Percentiles rank a stretch among this genome's conserved stretches.
phyloP scores from a whole-genome alignment of 1,284 basidiomycete species.

The Farysia itapuensis region DNA sequence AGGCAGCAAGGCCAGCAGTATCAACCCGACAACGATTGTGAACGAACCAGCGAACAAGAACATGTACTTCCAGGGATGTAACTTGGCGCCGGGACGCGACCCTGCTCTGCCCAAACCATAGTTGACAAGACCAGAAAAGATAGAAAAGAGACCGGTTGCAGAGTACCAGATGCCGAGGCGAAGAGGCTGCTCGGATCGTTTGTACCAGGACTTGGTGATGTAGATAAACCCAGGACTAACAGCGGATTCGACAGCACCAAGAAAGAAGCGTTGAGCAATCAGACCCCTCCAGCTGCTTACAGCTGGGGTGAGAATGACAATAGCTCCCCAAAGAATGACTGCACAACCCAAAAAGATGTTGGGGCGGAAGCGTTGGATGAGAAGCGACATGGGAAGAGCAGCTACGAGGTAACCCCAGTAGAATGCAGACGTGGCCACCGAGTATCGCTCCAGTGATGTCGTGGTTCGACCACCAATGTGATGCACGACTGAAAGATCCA shows the following conservation, averaged over 20 bases:
- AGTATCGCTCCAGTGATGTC: slow-evolving; percentile 37
- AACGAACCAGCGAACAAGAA: slow-evolving; percentile 63
- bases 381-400: slow-evolving; percentile 62
- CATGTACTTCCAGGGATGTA: slow-evolving; percentile 64
- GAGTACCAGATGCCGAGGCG: slow-evolving; percentile 63
- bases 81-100: slow-evolving; percentile 41
- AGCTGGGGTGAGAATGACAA: slow-evolving; percentile 63
- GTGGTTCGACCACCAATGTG: slow-evolving; percentile 53
- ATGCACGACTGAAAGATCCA: slow-evolving; percentile 46
- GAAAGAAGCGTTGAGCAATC: slow-evolving; percentile 62
- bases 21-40: slow-evolving; percentile 62
- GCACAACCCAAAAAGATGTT: slow-evolving; percentile 49
- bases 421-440: slow-evolving; percentile 56
- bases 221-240: slow-evolving; percentile 64
- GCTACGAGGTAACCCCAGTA: slow-evolving; percentile 64
- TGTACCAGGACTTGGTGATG: slow-evolving; percentile 64
- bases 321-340: slow-evolving; percentile 62
- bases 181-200: slow-evolving; percentile 49
- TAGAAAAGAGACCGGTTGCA: slow-evolving; percentile 62
- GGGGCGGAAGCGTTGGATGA: slow-evolving; percentile 62
- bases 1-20: slow-evolving; percentile 62
- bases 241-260: slow-evolving; percentile 56
- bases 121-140: slow-evolving; percentile 63
- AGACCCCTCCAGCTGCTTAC: slow-evolving; percentile 60
- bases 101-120: slow-evolving; percentile 62